phyloP scores from a whole-genome alignment of 257 asterid species.

The Orobanche coerulescens region DNA sequence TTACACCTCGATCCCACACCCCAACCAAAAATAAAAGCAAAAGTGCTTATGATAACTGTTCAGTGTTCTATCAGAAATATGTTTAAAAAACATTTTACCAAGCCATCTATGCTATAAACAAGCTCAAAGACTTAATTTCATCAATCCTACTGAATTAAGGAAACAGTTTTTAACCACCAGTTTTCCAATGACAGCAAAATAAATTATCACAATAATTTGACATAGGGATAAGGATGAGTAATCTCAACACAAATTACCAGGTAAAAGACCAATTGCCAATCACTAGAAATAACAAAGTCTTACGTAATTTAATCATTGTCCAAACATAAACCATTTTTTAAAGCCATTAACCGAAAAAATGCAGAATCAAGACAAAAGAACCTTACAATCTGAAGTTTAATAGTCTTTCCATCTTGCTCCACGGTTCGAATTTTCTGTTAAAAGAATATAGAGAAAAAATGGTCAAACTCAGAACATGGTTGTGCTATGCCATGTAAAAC shows the following conservation, averaged over 20 bases:
- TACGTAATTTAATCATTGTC: background rate
- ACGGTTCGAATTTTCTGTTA: constrained; percentile 84
- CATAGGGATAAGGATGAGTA: background rate
- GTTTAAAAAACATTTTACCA: background rate
- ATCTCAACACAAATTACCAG: background rate
- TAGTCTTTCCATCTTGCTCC: constrained; percentile 87
- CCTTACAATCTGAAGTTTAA: constrained; percentile 79
- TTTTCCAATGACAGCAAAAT: background rate
- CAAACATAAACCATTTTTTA: constrained; percentile 1
- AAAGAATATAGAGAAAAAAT: constrained; percentile 9
- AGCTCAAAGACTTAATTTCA: background rate
- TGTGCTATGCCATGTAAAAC: background rate
- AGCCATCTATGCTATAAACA: background rate
- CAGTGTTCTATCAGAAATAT: background rate
- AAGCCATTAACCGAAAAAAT: background rate
- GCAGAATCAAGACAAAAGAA: constrained; percentile 15
- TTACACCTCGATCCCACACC: too few relatives aligned
- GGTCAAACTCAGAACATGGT: constrained; percentile 5
- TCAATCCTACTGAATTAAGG: too few relatives aligned
- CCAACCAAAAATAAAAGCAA: too few relatives aligned
- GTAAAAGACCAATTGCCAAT: background rate
- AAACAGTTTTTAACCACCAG: too few relatives aligned
- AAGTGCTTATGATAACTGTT: too few relatives aligned
- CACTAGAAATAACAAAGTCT: background rate
- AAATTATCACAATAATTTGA: background rate